Evolutionary conservation across 176 grass and related monocot species (phyloP), one percentile per base, ranked within the genome.

Genomic region (Cocos nucifera): DNA sequence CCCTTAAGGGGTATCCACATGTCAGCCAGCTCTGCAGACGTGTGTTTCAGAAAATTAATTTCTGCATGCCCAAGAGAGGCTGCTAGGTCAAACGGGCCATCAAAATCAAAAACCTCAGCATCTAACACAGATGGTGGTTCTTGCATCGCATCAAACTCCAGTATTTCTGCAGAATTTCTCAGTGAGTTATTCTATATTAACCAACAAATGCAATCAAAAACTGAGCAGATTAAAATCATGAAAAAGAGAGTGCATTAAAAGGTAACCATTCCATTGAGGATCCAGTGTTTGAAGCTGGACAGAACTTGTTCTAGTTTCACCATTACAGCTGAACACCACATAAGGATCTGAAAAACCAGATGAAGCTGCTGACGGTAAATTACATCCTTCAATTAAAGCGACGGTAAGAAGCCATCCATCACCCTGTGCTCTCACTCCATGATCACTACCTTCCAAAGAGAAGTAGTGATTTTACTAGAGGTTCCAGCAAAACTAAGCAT

Each of bases 191-290:
- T 44, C 10, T 44, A 44, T 44, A 44, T 44, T 44, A 44, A 44
- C 35, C 35, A 12, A 44, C 10, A 44, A 44, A 44, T 6, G 28
- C 28, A 30, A 30, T 30, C 0, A 30, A 30, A 30, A 1, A 30
- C 28, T 6, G 0, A 30, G 9, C 35, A 10, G 8, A 44, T 44
- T 44, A 14, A 44, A 44, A 44, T 44, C 35, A 3, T 14, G 35
- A 44, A 44, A 35, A 44, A 14, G 35, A 35, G 32, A 44, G 22
- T 25, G 35, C 24, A 8, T 59, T 15, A 19, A 50, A 65, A 70
- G 79, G 80, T 82, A 49, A 96, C 92, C 92, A 10, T 96, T 90
- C 92, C 92, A 96, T 19, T 82, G 80, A 15, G 92, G 92, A 53
- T 90, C 75, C 28, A 63, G 76, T 55, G 80, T 90, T 63, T 85